These are phyloP conservation scores for Alternaria sp. DNA, from an alignment of 2,329 filamentous ascomycete genomes.

Conservation along the genomic window DNA sequence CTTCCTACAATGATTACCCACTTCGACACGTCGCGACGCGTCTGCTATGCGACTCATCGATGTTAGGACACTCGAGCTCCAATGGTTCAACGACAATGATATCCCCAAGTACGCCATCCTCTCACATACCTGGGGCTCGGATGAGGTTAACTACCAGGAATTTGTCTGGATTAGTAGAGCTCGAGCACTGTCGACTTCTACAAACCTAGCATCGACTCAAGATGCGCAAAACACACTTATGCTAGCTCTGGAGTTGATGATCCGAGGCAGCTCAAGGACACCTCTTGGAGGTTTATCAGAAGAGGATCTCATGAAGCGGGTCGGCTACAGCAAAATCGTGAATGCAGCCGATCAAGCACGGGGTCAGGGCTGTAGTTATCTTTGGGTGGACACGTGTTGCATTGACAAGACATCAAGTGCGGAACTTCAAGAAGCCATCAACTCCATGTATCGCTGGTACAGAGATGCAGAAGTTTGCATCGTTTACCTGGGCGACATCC, in stretches of 20 bases:
- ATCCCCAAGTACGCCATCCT: constrained; percentile 36
- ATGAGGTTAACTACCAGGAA: constrained; percentile 31
- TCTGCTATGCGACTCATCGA: constrained; percentile 40
- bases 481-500: constrained; percentile 32
- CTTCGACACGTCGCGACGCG: constrained; percentile 7
- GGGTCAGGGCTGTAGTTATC: constrained; percentile 22
- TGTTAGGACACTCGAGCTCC: constrained; percentile 33
- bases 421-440: constrained; percentile 38
- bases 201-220: constrained; percentile 9
- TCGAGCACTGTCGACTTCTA: constrained; percentile 17
- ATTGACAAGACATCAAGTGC: constrained; percentile 37
- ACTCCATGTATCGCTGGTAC: constrained; percentile 42
- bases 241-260: constrained; percentile 33
- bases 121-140: constrained; percentile 33
- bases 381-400: constrained; percentile 42
- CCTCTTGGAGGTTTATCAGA: constrained; percentile 20
- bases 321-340: constrained; percentile 32
- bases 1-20: constrained; percentile 6
- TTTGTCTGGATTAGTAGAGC: constrained; percentile 30
- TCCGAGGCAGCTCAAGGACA: constrained; percentile 22
- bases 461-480: constrained; percentile 31
- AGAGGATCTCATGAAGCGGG: constrained; percentile 26
- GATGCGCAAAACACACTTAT: constrained; percentile 25
- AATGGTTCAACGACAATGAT: constrained; percentile 34
- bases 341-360: constrained; percentile 26